Percentiles rank a stretch among this genome's conserved stretches.
phyloP scores from a whole-genome alignment of 768 basidiomycete species.

The Mycena haematopus region DNA sequence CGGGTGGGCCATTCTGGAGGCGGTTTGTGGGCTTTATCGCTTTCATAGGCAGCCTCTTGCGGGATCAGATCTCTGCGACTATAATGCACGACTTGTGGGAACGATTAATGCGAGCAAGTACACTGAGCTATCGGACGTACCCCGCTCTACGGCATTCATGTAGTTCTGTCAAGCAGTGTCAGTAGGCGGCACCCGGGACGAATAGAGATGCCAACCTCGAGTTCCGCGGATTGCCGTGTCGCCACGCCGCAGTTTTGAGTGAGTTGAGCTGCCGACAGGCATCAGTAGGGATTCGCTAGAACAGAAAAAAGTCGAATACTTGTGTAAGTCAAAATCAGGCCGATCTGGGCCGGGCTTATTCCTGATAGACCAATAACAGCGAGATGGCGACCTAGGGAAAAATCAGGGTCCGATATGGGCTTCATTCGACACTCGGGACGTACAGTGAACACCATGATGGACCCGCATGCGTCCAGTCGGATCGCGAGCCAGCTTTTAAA shows the following conservation, averaged over 20 bases:
- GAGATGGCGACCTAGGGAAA: conserved; percentile 64
- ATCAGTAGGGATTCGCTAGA: conserved; percentile 8
- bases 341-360: conserved; percentile 71
- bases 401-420: neutral
- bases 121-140: conserved; percentile 33
- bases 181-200: neutral
- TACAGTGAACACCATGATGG: conserved; percentile 60
- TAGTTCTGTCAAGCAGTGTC: conserved; percentile 51
- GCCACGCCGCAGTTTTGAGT: conserved; percentile 60
- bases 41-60: neutral
- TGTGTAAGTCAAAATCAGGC: conserved; percentile 73
- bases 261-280: conserved; percentile 45
- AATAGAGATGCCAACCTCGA: conserved; percentile 50
- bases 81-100: conserved; percentile 56
- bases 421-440: conserved; percentile 23
- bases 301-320: conserved; percentile 42
- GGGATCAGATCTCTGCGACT: conserved; percentile 44
- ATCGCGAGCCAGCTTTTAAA: conserved; percentile 70
- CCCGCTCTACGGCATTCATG: conserved; percentile 70
- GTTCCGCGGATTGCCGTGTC: conserved; percentile 68
- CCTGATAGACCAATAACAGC: conserved; percentile 61
- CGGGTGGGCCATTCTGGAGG: neutral
- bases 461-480: conserved; percentile 74
- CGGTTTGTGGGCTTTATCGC: conserved; percentile 35
- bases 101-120: neutral